A percentile compares a stretch with the other conserved stretches of the same genome.
Conservation (phyloP, 371 early-diverging fungal genomes). For the Polyrhizophydium stewartii region DNA sequence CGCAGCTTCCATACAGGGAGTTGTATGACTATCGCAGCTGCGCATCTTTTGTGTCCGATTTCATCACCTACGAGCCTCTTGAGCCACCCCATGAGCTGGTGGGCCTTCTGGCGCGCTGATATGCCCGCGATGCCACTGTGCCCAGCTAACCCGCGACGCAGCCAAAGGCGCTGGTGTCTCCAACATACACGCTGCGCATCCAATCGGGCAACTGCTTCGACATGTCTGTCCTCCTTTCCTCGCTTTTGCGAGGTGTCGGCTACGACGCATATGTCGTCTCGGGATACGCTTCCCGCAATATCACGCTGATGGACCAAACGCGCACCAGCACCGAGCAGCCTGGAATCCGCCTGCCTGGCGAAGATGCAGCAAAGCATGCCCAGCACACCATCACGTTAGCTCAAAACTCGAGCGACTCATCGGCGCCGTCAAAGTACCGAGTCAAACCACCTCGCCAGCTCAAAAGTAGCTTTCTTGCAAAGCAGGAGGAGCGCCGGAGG, state of each 20-base stretch:
- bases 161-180: slow-evolving; percentile 37
- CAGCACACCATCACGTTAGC: background rate
- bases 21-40: slow-evolving; percentile 47
- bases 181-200: slow-evolving; percentile 41
- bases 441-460: slow-evolving; percentile 40
- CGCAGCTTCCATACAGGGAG: slow-evolving; percentile 45
- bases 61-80: slow-evolving; percentile 41
- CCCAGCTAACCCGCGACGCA: slow-evolving; percentile 6
- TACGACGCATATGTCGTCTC: slow-evolving; percentile 56
- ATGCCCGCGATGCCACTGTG: background rate
- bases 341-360: slow-evolving; percentile 13
- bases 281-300: slow-evolving; percentile 41
- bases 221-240: slow-evolving; percentile 38
- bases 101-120: background rate
- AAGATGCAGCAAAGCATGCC: slow-evolving; percentile 1
- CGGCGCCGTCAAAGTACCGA: slow-evolving; percentile 26
- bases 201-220: slow-evolving; percentile 50
- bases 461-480: slow-evolving; percentile 32
- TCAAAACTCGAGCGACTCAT: too few species aligned
- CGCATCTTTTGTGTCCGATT: slow-evolving; percentile 45
- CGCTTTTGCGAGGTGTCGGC: slow-evolving; percentile 46
- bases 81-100: slow-evolving; percentile 52
- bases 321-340: slow-evolving; percentile 23
- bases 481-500: slow-evolving; percentile 32
- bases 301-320: slow-evolving; percentile 47